Evolutionary conservation across 169 alveolate species (phyloP).

Genomic region (Sarcocystis neurona): DNA sequence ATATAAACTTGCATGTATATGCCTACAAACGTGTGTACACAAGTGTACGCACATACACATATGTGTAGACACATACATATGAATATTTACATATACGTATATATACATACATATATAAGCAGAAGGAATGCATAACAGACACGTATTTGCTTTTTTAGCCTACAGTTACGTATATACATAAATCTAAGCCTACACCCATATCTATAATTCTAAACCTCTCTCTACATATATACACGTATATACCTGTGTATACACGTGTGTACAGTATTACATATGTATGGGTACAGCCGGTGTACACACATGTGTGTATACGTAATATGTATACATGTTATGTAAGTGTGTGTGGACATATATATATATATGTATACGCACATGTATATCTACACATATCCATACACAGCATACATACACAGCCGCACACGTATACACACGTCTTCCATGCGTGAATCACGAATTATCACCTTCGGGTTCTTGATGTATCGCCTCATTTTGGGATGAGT

Average conservation of each 20-base stretch:
- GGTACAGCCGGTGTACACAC: background rate
- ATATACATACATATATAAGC: background rate
- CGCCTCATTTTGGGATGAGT: constrained; percentile 98
- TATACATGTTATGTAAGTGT: too few relatives aligned
- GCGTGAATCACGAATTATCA: too few relatives aligned
- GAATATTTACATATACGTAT: background rate
- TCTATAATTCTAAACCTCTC: background rate
- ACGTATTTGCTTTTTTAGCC: too few relatives aligned
- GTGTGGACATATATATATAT: too few relatives aligned
- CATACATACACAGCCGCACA: too few relatives aligned
- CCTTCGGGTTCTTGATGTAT: constrained; percentile 91
- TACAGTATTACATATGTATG: background rate
- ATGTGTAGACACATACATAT: background rate
- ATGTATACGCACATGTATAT: too few relatives aligned
- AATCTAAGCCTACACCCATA: background rate
- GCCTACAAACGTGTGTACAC: background rate
- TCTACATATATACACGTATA: background rate
- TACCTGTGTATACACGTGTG: background rate
- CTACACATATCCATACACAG: too few relatives aligned
- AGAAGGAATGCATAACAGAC: too few relatives aligned
- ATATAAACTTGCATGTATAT: too few relatives aligned
- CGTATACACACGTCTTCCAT: too few relatives aligned
- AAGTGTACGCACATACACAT: background rate
- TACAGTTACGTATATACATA: background rate
- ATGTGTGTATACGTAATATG: too few relatives aligned